Evolutionary conservation across 2,329 filamentous ascomycete genomes (phyloP).

Genomic region (Sclerotinia nivalis): DNA sequence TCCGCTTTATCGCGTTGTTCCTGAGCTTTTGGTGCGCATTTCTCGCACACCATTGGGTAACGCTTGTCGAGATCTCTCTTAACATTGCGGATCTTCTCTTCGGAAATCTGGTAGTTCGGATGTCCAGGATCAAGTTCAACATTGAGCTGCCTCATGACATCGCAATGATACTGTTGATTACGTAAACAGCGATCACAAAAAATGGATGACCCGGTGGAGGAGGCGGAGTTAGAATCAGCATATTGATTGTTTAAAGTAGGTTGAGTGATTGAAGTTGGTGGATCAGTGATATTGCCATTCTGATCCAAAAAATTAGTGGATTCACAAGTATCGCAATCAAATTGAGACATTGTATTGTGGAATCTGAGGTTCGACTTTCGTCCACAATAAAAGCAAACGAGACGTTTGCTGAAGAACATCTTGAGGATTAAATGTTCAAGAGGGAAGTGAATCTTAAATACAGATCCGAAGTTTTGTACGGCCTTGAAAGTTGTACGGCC

Average conservation of each 20-base stretch:
- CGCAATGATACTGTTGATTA: constrained; percentile 82
- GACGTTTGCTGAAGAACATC: constrained; percentile 34
- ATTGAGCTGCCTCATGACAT: constrained; percentile 77
- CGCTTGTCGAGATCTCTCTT: constrained; percentile 70
- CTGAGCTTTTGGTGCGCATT: constrained; percentile 75
- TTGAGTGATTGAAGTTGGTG: constrained; percentile 64
- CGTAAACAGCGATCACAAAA: constrained; percentile 80
- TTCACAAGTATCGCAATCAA: constrained; percentile 76
- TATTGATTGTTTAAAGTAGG: constrained; percentile 49
- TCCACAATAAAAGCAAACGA: constrained; percentile 85
- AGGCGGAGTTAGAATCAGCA: constrained; percentile 44
- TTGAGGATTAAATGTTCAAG: constrained; percentile 11
- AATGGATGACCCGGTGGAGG: constrained; percentile 37
- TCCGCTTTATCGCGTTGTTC: constrained; percentile 67
- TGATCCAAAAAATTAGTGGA: constrained; percentile 88
- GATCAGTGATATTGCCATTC: constrained; percentile 88
- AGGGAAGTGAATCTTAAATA: too few species aligned
- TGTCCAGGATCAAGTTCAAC: constrained; percentile 64
- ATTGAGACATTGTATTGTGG: constrained; percentile 61
- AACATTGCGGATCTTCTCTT: constrained; percentile 67
- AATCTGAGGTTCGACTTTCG: constrained; percentile 61
- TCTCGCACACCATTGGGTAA: constrained; percentile 85
- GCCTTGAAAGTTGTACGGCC: not conserved
- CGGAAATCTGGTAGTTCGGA: constrained; percentile 67
- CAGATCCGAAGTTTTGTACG: too few species aligned